A percentile compares a stretch with the other conserved stretches of the same genome.
Conservation (phyloP, 2,329 filamentous ascomycete species). For the Biscogniauxia mediterranea region DNA sequence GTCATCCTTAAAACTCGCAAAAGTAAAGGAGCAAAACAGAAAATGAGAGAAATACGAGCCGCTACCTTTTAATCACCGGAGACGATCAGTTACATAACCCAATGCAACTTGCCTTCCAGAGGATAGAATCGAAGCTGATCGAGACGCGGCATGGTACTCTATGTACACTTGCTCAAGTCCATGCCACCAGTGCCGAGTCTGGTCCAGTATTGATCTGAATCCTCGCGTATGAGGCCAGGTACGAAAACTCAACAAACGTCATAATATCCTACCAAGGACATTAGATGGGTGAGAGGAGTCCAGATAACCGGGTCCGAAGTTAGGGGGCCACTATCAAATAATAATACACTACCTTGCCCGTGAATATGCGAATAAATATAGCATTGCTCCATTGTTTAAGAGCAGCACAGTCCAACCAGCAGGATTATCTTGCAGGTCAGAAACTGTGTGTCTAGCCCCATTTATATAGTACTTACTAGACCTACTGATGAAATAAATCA, state of each 20-base stretch:
- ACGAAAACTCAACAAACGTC: neutral
- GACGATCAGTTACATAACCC: neutral
- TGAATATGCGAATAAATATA: neutral
- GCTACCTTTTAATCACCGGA: neutral
- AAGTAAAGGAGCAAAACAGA: neutral
- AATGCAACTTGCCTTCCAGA: neutral
- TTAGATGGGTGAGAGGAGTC: neutral
- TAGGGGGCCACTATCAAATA: neutral
- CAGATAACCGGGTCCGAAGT: neutral
- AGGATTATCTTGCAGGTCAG: neutral
- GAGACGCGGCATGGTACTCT: neutral
- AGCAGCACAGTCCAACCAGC: neutral
- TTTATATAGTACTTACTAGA: neutral
- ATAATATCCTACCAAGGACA: neutral
- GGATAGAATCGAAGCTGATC: neutral
- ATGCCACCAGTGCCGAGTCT: neutral
- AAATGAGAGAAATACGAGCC: neutral
- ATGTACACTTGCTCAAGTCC: neutral
- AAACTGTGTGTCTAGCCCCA: neutral
- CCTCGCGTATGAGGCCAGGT: too few relatives aligned
- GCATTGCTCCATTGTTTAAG: neutral
- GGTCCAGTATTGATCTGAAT: neutral
- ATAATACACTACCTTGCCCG: neutral
- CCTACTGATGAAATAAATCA: neutral
- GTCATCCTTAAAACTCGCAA: neutral